Conservation (phyloP, 177 flowering plant species). For the Vitis hybrid region DNA sequence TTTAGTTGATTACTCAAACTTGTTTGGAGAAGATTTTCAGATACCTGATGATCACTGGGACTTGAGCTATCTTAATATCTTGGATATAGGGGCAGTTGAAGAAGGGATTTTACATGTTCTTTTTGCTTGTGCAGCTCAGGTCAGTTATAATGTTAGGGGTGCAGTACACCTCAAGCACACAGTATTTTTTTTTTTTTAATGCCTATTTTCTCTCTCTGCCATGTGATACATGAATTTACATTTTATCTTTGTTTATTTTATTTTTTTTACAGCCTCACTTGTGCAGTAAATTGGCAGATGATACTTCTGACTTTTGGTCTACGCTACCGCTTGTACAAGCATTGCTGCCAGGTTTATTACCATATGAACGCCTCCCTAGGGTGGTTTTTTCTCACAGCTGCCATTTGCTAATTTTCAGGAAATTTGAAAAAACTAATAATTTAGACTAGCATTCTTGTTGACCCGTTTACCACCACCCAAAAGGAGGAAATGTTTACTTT, state of each 20-base stretch:
- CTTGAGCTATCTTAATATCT: slow-evolving; percentile 47
- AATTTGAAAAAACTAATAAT: too few relatives aligned
- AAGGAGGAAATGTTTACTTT: too few relatives aligned
- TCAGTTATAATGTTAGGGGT: slow-evolving; percentile 25
- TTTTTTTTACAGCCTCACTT: slow-evolving; percentile 55
- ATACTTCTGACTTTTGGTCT: slow-evolving; percentile 63
- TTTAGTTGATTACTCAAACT: slow-evolving; percentile 59
- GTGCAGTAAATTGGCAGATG: slow-evolving; percentile 63
- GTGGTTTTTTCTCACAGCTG: not conserved
- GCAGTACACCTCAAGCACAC: not conserved
- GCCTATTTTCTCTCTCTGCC: not conserved
- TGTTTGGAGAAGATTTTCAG: slow-evolving; percentile 70
- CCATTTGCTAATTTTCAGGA: too few relatives aligned
- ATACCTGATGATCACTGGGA: slow-evolving; percentile 55
- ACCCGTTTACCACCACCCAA: too few relatives aligned
- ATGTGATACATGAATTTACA: slow-evolving; percentile 3
- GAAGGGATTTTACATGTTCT: slow-evolving; percentile 92
- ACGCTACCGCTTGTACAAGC: slow-evolving; percentile 88
- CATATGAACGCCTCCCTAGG: not conserved
- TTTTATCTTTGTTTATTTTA: not conserved
- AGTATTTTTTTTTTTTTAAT: not conserved
- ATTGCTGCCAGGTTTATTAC: slow-evolving; percentile 70
- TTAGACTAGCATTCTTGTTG: too few relatives aligned
- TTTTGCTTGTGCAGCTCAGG: slow-evolving; percentile 90
- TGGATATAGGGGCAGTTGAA: slow-evolving; percentile 67